Evolutionary conservation across 768 basidiomycete genomes (phyloP), one percentile per base, ranked within the genome.

Genomic region (Nidularia pulvinata): DNA sequence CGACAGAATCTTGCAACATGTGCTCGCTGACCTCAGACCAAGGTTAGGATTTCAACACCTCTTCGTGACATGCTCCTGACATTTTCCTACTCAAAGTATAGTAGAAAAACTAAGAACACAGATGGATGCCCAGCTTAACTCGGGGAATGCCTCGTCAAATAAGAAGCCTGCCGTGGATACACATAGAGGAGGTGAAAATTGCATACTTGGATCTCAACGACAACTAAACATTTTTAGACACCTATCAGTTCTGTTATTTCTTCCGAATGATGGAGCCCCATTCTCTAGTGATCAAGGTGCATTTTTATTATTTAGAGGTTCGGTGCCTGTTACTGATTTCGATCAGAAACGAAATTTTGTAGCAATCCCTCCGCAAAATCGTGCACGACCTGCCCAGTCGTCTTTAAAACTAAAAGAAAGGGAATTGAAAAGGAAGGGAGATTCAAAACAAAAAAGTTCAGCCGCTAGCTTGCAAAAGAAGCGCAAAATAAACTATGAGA

Each of bases 161-260:
- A 87, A 83, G 61, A 82, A 10, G 37, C 16, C 86, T 2, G 83
- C 85, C 2, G 84, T 95, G 0, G 91, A 93, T 55, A 92, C 93
- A 2, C 84, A 93, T 65, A 77, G 92, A 68, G 93, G 93, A 70
- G 89, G 94, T 92, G 57, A 44, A 79, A 58, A 16, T 33, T 33
- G 44, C 32, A 48, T 35, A 25, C 48, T 34, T 46, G 34, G 42
- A 19, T 46, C 22, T 9, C 10, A 14, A 48, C 44, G 50, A 16
- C 39, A 37, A 46, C 36, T 19, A 37, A 16, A 30, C n/a, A 51
- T 30, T 32, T 47, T 16, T 65, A 95, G 94, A 90, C 55, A 81
- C 80, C 0, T 96, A 95, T 63, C 94, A 96, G 59, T 94, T 93
- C 65, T 93, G 89, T 47, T 96, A 93, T 66, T 96, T 95, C 71